Percentiles rank a stretch among this genome's conserved stretches.
Evolutionary conservation across 1,139 yeast genomes (phyloP).

Genomic region (Taphrina sp.): DNA sequence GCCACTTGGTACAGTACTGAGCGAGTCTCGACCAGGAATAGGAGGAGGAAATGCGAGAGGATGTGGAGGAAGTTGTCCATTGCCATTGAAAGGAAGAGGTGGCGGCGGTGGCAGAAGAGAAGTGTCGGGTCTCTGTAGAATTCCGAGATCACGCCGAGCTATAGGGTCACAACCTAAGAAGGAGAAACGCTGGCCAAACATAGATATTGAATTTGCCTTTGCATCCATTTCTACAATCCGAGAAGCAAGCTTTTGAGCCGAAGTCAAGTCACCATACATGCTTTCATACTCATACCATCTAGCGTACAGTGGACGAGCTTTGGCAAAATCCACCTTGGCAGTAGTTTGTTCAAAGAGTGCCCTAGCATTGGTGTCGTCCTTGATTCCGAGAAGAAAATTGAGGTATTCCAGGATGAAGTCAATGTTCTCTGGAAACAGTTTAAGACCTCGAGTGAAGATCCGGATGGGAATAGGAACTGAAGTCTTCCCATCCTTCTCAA

Average conservation of each 20-base stretch:
- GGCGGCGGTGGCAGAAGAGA: conserved; percentile 11
- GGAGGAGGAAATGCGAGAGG: conserved; percentile 12
- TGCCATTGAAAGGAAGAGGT: background rate
- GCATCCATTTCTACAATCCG: conserved; percentile 69
- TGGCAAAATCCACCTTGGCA: conserved; percentile 47
- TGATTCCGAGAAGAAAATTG: conserved; percentile 65
- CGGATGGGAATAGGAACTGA: conserved; percentile 52
- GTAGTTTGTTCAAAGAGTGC: conserved; percentile 72
- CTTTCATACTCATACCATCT: conserved; percentile 57
- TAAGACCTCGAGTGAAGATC: conserved; percentile 78
- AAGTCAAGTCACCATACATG: conserved; percentile 62
- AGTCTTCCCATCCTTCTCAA: conserved; percentile 54
- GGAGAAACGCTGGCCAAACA: conserved; percentile 29
- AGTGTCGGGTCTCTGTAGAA: background rate
- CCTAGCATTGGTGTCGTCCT: conserved; percentile 78
- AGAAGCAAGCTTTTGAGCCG: conserved; percentile 63
- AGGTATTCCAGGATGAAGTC: conserved; percentile 68
- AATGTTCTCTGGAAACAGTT: conserved; percentile 54
- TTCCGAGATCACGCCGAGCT: conserved; percentile 31
- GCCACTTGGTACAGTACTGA: conserved; percentile 5
- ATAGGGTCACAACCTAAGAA: conserved; percentile 29
- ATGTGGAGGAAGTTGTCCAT: too few species aligned
- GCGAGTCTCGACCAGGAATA: background rate
- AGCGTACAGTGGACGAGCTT: conserved; percentile 50
- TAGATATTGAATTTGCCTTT: conserved; percentile 42